Evolutionary conservation across 2,329 filamentous ascomycete species (phyloP).

Genomic region (Arthrobotrys musiformis): DNA sequence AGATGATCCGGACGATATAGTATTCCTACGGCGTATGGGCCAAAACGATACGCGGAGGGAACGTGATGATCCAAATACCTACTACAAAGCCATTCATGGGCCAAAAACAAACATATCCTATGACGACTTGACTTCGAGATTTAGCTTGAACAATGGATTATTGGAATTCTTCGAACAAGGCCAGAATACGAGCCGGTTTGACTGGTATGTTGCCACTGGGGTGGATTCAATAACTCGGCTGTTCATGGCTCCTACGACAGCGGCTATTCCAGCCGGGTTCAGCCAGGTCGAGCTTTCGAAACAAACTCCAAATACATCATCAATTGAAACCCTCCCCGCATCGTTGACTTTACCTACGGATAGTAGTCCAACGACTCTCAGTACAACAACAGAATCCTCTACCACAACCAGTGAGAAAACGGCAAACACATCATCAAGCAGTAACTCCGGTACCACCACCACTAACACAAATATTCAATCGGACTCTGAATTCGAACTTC

Average conservation of each 20-base stretch:
- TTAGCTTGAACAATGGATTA: not conserved
- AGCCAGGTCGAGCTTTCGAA: conserved; percentile 17
- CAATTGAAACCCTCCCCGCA: not conserved
- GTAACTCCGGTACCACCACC: not conserved
- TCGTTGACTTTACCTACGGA: not conserved
- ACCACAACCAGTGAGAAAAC: not conserved
- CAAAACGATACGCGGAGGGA: not conserved
- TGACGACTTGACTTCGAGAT: conserved; percentile 22
- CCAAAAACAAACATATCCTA: conserved; percentile 15
- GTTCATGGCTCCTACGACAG: conserved; percentile 25
- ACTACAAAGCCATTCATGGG: conserved; percentile 36
- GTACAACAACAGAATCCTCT: not conserved
- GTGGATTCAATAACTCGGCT: not conserved
- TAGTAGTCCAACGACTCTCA: not conserved
- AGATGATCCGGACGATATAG: conserved; percentile 17
- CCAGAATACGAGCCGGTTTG: conserved; percentile 1
- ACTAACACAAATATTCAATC: not conserved
- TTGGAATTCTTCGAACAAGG: conserved; percentile 10
- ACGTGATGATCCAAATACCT: not conserved
- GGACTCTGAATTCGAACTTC: not conserved
- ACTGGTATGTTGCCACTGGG: conserved; percentile 16
- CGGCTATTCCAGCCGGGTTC: conserved; percentile 13
- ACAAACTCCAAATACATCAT: not conserved
- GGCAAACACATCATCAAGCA: not conserved
- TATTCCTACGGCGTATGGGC: conserved; percentile 21